Evolutionary conservation across 345 rosid genomes (phyloP), one percentile per base, ranked within the genome.

Genomic region (Lepidium didymum): DNA sequence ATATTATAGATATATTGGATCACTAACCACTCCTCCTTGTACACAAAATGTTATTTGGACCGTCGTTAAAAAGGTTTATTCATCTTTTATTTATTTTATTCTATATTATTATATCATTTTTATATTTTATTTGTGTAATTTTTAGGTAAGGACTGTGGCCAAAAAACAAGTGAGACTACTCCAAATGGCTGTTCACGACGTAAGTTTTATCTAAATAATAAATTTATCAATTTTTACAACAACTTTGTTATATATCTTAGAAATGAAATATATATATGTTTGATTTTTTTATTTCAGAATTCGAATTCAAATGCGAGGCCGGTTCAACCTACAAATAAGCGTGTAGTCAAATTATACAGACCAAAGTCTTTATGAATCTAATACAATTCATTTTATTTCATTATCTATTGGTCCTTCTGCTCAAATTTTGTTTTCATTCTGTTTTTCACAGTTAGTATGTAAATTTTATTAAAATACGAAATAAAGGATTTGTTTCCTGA

Each of bases 11-110:
- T 92, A 89, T 68, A 25, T 81, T 2, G 98, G 98, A 40, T 92
- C 98, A 54, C 96, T 92, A n/a, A 92, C 96, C 0, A 4, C 56
- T 67, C 98, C 96, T 78, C 96, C 98, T 46, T 92, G 98, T 80
- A 81, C 88, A 1, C 81, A 90, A 72, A 81, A 85, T 72, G 87
- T 90, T 21, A 8, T 65, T 9, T 92, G 98, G 98, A 89, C 85
- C 70, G 47, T 92, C 49, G 74, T 82, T 13, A 70, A 56, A 50
- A 82, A 89, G 88, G 97, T 88, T 15, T 56, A 7, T 29, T 50
- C 29, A 15, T 25, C 34, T 6, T 33, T 37, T 3, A 10, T 16
- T 15, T 15, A 9, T 25, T 29, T 33, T 23, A 1, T 2, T 3
- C 25, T 2, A 31, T 23, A 25, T 21, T 64, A 6, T n/a, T 3